These are phyloP conservation scores for Paracamarosporium sp. DNA, from an alignment of 2,329 filamentous ascomycete species.

Conservation along the genomic window DNA sequence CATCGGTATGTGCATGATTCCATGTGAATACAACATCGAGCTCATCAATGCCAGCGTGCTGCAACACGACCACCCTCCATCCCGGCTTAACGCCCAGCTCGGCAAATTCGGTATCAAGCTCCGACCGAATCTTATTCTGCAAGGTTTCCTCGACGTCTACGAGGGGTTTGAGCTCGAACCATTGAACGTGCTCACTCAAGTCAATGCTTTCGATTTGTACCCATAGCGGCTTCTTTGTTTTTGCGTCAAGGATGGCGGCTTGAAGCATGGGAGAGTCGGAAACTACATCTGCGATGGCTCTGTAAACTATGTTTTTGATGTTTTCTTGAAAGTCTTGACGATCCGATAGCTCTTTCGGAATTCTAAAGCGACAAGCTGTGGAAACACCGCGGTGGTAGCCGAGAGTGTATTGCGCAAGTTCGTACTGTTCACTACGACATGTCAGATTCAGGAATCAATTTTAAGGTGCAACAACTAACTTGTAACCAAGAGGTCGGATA, in stretches of 20 bases:
- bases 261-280: neutral
- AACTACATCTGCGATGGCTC: neutral
- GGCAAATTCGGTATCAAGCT: neutral
- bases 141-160: neutral
- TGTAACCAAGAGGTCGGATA: neutral
- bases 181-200: neutral
- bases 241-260: neutral
- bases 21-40: conserved; percentile 1
- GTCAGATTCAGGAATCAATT: neutral
- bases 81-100: neutral
- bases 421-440: neutral
- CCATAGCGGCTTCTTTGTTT: neutral
- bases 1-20: conserved; percentile 1
- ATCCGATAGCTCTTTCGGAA: neutral
- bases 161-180: neutral
- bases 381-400: neutral
- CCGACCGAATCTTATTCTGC: neutral
- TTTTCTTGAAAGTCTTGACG: neutral
- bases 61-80: neutral
- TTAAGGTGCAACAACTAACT: neutral
- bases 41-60: neutral
- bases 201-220: neutral
- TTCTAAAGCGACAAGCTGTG: neutral
- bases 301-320: neutral
- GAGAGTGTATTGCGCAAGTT: neutral